These are phyloP conservation scores for Vickermania ingenoplastis DNA, from an alignment of 208 protist species.

Conservation along the genomic window DNA sequence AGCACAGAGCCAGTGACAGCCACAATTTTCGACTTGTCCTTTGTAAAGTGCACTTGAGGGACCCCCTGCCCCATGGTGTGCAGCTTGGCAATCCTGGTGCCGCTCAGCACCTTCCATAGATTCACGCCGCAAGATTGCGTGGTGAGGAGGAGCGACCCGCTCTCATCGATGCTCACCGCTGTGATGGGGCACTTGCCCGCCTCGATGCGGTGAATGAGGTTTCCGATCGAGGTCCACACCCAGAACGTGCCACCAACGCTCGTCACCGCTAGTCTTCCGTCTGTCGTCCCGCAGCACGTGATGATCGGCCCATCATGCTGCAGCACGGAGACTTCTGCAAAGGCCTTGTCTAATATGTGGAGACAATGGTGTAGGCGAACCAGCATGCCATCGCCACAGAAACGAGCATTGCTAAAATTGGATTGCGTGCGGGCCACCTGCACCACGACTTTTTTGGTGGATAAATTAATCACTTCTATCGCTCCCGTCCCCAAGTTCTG, in stretches of 20 bases:
- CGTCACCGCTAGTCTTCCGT: constrained; percentile 53
- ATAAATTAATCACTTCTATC: constrained; percentile 55
- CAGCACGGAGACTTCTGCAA: constrained; percentile 17
- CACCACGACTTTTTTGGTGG: constrained; percentile 39
- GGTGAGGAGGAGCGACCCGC: constrained; percentile 40
- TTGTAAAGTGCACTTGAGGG: constrained; percentile 34
- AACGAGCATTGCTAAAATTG: constrained; percentile 18
- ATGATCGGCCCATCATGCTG: constrained; percentile 47
- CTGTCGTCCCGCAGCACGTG: constrained; percentile 34
- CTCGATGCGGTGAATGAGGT: constrained; percentile 58
- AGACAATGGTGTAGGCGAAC: constrained; percentile 27
- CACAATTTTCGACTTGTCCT: constrained; percentile 49
- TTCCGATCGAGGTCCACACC: constrained; percentile 54
- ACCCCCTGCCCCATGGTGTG: constrained; percentile 19
- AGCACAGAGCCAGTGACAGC: constrained; percentile 30
- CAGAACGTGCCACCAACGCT: constrained; percentile 46
- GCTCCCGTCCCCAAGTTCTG: constrained; percentile 14
- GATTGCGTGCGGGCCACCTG: constrained; percentile 21
- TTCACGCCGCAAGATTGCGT: constrained; percentile 35
- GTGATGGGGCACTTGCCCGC: constrained; percentile 43
- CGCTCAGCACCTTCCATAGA: constrained; percentile 56
- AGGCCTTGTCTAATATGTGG: constrained; percentile 36
- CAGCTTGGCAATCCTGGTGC: constrained; percentile 21
- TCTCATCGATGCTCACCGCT: constrained; percentile 42
- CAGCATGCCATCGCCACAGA: constrained; percentile 54